phyloP scores from a whole-genome alignment of 768 basidiomycete genomes.

The Cyclocybe cylindracea region DNA sequence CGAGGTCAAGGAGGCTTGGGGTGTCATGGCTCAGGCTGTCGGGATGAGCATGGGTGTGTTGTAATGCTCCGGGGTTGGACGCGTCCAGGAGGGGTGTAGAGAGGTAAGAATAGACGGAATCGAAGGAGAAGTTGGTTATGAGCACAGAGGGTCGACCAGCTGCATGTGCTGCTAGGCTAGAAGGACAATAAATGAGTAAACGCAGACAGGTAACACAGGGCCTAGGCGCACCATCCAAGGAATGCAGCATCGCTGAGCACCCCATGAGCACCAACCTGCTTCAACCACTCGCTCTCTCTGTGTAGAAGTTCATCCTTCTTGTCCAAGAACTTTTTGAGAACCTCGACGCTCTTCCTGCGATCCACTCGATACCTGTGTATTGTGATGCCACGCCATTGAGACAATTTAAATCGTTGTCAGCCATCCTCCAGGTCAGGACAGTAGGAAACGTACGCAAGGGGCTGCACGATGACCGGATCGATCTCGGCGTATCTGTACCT shows the following conservation, averaged over 20 bases:
- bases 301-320: conserved; percentile 55
- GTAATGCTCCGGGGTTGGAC: conserved; percentile 15
- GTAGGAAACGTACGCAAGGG: conserved; percentile 59
- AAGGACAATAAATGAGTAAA: background rate
- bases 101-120: conserved; percentile 80
- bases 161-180: conserved; percentile 66
- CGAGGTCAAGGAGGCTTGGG: conserved; percentile 26
- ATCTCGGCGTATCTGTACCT: conserved; percentile 70
- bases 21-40: conserved; percentile 1
- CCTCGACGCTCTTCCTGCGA: conserved; percentile 65
- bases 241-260: conserved; percentile 81
- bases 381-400: conserved; percentile 1
- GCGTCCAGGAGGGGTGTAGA: conserved; percentile 55
- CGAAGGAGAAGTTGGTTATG: conserved; percentile 84
- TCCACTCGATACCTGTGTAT: conserved; percentile 66
- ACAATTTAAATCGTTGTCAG: too few species aligned
- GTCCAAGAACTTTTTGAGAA: conserved; percentile 56
- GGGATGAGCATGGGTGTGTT: conserved; percentile 9
- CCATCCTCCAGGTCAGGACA: background rate
- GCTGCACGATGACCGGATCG: conserved; percentile 81
- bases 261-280: conserved; percentile 47
- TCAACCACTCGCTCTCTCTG: conserved; percentile 61
- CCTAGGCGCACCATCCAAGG: conserved; percentile 62
- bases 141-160: conserved; percentile 69
- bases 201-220: background rate